Conservation (phyloP, 805 yeast species). For the Kodamaea leandrae region DNA sequence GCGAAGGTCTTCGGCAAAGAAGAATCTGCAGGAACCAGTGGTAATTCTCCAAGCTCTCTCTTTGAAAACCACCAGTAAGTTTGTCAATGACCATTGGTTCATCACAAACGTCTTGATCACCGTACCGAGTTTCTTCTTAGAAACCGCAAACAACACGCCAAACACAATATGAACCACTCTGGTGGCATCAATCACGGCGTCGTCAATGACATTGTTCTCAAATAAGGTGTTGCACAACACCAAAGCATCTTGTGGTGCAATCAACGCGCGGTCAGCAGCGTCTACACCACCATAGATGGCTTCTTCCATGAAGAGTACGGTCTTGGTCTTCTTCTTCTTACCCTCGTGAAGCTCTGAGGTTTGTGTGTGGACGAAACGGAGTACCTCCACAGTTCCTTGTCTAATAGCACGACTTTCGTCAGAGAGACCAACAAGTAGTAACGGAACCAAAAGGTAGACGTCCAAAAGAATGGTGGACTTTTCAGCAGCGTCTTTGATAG, state of each 20-base stretch:
- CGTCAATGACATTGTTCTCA: conserved; percentile 22
- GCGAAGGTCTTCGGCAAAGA: conserved; percentile 32
- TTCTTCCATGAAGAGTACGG: conserved; percentile 45
- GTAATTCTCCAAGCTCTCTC: conserved; percentile 37
- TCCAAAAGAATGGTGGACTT: conserved; percentile 25
- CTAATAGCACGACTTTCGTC: conserved; percentile 54
- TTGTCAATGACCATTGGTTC: conserved; percentile 54
- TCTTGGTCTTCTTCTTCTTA: conserved; percentile 33
- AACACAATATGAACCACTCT: conserved; percentile 26
- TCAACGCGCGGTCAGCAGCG: conserved; percentile 48
- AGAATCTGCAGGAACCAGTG: conserved; percentile 21
- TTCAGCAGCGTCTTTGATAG: conserved; percentile 28
- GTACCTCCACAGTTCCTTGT: conserved; percentile 21
- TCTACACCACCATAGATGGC: conserved; percentile 55
- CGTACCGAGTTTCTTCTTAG: conserved; percentile 57
- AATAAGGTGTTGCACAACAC: conserved; percentile 30
- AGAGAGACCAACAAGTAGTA: conserved; percentile 50
- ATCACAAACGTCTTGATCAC: conserved; percentile 60
- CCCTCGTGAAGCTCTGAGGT: conserved; percentile 31
- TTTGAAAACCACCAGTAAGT: conserved; percentile 46
- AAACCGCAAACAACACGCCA: conserved; percentile 37
- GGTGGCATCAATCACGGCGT: conserved; percentile 28
- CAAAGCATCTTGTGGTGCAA: conserved; percentile 66
- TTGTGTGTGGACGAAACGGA: conserved; percentile 28
- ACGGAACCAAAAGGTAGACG: conserved; percentile 57